Evolutionary conservation across 768 basidiomycete species (phyloP).

Genomic region (Termitomyces eurrhizus): DNA sequence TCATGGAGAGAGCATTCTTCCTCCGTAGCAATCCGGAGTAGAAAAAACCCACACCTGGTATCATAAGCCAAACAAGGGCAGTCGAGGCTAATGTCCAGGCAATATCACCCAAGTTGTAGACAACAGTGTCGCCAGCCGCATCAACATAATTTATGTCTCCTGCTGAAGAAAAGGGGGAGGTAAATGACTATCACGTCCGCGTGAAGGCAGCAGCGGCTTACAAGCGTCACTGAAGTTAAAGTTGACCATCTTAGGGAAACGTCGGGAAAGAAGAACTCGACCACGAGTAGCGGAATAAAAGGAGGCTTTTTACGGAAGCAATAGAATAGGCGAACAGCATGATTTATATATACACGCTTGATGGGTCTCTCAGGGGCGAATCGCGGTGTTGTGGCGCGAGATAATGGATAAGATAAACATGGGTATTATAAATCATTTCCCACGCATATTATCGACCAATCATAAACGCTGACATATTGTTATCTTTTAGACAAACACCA

Average conservation of each 20-base stretch:
- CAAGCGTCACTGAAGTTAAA: conserved; percentile 25
- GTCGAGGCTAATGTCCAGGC: conserved; percentile 63
- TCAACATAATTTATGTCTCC: conserved; percentile 31
- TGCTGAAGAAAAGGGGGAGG: conserved; percentile 23
- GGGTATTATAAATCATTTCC: conserved; percentile 8
- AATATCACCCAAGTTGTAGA: conserved; percentile 49
- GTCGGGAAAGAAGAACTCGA: background rate
- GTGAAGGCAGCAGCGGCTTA: conserved; percentile 9
- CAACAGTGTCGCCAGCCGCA: conserved; percentile 24
- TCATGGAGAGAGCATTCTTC: conserved; percentile 92
- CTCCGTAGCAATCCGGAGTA: conserved; percentile 89
- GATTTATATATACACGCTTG: conserved; percentile 8
- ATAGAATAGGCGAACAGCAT: background rate
- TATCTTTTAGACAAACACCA: conserved; percentile 7
- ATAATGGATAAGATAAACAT: conserved; percentile 7
- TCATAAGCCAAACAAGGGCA: conserved; percentile 84
- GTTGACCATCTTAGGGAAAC: conserved; percentile 25
- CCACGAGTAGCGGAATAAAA: background rate
- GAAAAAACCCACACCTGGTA: conserved; percentile 82
- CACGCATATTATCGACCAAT: conserved; percentile 15
- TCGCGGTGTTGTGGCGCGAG: conserved; percentile 7
- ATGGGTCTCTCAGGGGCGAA: conserved; percentile 6
- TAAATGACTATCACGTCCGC: background rate
- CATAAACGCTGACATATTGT: background rate
- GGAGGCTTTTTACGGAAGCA: background rate